Evolutionary conservation across 371 early-diverging fungal species (phyloP).

Genomic region (Mortierella sp.): DNA sequence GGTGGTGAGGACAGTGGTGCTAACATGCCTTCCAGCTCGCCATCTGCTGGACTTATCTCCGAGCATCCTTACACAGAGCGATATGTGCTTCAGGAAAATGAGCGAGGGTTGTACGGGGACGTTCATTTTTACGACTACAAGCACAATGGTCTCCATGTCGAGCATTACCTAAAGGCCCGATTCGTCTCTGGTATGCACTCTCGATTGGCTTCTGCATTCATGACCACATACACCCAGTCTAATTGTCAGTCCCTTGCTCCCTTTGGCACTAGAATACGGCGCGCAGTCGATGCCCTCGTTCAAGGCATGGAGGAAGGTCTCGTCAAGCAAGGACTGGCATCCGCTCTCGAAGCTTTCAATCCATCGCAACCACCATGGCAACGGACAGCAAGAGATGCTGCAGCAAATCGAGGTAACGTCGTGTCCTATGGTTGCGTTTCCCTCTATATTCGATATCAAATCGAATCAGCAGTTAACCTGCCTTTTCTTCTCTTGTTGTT

Average conservation of each 20-base stretch:
- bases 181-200: constrained; percentile 42
- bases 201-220: no score
- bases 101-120: constrained; percentile 44
- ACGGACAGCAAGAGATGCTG: constrained; percentile 49
- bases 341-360: constrained; percentile 38
- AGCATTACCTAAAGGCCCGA: constrained; percentile 44
- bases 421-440: neutral
- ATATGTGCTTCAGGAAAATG: constrained; percentile 34
- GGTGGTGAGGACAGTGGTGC: neutral
- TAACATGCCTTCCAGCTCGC: constrained; percentile 22
- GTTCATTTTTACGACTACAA: constrained; percentile 56
- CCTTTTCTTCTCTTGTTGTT: neutral
- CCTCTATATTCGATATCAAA: neutral
- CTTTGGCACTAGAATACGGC: constrained; percentile 35
- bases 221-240: no score
- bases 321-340: constrained; percentile 43
- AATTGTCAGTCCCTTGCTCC: no score
- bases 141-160: constrained; percentile 45
- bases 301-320: constrained; percentile 18
- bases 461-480: no score
- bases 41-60: constrained; percentile 47
- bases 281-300: constrained; percentile 54
- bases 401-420: constrained; percentile 38
- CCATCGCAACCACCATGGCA: constrained; percentile 52
- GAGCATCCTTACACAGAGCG: constrained; percentile 40